Evolutionary conservation across 2,329 filamentous ascomycete genomes (phyloP).

Genomic region (Tolypocladium inflatum): DNA sequence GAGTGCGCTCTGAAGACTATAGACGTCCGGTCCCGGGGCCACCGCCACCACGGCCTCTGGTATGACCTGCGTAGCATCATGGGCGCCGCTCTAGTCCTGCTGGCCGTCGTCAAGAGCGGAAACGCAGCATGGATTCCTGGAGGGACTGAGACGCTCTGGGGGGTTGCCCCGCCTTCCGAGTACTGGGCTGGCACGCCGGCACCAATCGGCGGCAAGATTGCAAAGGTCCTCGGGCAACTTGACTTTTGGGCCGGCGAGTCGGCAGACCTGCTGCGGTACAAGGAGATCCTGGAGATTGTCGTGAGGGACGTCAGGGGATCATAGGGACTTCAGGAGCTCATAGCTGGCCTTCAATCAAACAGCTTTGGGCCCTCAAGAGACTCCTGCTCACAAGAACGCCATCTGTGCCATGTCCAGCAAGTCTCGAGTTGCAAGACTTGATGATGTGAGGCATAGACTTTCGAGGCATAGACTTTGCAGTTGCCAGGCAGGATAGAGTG

Average conservation of each 20-base stretch:
- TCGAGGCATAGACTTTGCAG: neutral
- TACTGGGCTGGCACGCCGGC: constrained; percentile 3
- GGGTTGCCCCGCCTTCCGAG: neutral
- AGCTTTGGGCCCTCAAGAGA: neutral
- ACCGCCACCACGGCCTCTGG: constrained; percentile 17
- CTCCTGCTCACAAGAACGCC: neutral
- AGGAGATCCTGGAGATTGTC: constrained; percentile 5
- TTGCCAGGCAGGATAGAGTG: neutral
- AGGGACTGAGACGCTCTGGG: constrained; percentile 8
- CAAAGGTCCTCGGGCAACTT: constrained; percentile 9
- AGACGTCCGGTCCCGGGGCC: constrained; percentile 9
- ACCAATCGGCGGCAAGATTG: constrained; percentile 10
- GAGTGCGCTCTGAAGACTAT: constrained; percentile 13
- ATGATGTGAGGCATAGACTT: neutral
- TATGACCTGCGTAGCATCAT: constrained; percentile 13
- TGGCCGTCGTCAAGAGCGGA: constrained; percentile 8
- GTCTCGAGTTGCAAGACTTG: neutral
- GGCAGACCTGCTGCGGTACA: constrained; percentile 8
- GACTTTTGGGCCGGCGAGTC: constrained; percentile 10
- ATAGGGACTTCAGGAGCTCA: constrained; percentile 4
- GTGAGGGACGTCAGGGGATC: constrained; percentile 8
- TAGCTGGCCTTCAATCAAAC: neutral
- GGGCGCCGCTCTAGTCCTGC: constrained; percentile 8
- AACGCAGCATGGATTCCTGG: constrained; percentile 10
- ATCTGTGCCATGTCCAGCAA: neutral